phyloP scores from a whole-genome alignment of 768 basidiomycete genomes.

The Lactifluus hygrophoroides region DNA sequence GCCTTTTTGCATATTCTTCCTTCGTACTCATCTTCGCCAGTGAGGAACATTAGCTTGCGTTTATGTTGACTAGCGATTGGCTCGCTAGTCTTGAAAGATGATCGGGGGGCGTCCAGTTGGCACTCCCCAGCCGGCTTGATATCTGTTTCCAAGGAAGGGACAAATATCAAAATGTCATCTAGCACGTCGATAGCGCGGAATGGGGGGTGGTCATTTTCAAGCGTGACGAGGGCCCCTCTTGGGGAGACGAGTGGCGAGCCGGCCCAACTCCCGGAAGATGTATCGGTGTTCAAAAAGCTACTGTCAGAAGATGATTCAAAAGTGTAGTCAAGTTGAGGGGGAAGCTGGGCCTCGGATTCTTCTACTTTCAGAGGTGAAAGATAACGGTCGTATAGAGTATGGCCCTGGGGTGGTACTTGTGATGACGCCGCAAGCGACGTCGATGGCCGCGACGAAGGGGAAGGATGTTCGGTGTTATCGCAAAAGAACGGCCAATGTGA shows the following conservation, averaged over 20 bases:
- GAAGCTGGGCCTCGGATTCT: not conserved
- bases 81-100: not conserved
- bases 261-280: not conserved
- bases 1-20: conserved; percentile 1
- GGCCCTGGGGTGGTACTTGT: not conserved
- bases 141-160: not conserved
- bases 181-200: not conserved
- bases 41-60: conserved; percentile 10
- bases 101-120: not conserved
- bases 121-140: not conserved
- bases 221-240: not conserved
- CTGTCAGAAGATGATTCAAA: conserved; percentile 2
- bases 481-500: not conserved
- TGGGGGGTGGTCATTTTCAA: not conserved
- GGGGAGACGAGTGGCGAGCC: not conserved
- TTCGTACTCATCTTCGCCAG: conserved; percentile 3
- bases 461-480: not conserved
- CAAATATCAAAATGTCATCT: not conserved
- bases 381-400: not conserved
- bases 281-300: not conserved
- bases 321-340: not conserved
- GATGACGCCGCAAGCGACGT: not conserved
- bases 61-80: not conserved
- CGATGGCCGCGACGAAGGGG: not conserved
- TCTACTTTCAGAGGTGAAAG: not conserved